Evolutionary conservation across 352 stramenopile species (phyloP), one percentile per base, ranked within the genome.

Genomic region (Globisporangium okanoganense): DNA sequence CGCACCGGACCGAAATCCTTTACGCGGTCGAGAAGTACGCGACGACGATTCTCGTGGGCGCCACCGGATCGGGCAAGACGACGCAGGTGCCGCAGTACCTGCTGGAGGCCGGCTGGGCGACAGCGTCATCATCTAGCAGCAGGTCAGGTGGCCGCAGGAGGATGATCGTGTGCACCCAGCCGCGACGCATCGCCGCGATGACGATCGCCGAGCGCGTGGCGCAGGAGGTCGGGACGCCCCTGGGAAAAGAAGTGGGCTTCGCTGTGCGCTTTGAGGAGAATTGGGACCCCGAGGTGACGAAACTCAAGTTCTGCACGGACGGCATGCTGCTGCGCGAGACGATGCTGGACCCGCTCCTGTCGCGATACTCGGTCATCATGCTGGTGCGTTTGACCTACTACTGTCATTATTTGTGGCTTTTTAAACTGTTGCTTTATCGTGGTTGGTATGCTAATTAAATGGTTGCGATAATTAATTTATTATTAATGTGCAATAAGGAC

Each of bases 221-320:
- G 2, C 74, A 98, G 57, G 98, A 99, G 82, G 97, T 99, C 78
- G 92, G 97, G 66, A 92, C 94, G 33, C 83, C 79, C 47, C 60
- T 99, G 7, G 97, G 97, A 5, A 72, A 92, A 29, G 93, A 99
- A 64, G 96, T 94, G 7, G 97, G 97, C 3, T 99, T 99, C 59
- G 96, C 90, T 24, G 98, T 99, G 54, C 95, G 98, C n/a, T 99
- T 99, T 71, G 97, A 99, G 64, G 98, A 98, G 57, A 89, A 97
- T 36, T 92, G 80, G 77, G 75, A 90, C 31, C 65, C 78, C 1
- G 61, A 87, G 24, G 53, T 45, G 9, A 99, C 98, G n/a, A 75
- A 91, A 25, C 92, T 99, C 63, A 98, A 98, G 74, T 99, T 99
- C 80, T 98, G 99, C 81, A 99, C 98, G 14, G 97, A 99, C 74